phyloP scores from a whole-genome alignment of 768 basidiomycete species.

The Obba rivulosa region DNA sequence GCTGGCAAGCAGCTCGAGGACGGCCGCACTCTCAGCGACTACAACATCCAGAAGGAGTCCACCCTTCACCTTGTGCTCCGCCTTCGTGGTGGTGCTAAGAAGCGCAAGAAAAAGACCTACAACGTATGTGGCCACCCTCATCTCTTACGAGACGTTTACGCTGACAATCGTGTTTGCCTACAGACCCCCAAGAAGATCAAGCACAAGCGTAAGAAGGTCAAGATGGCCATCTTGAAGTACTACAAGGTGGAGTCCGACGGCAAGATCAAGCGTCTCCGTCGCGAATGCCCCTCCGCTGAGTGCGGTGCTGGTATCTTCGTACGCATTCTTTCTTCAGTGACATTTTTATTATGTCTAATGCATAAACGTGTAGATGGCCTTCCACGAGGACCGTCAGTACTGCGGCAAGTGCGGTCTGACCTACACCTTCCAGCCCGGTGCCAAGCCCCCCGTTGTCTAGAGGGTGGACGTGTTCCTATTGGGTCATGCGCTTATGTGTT shows the following conservation, averaged over 20 bases:
- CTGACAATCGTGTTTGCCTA: background rate
- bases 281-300: constrained; percentile 84
- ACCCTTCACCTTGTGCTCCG: constrained; percentile 97
- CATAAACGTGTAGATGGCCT: constrained; percentile 71
- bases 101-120: constrained; percentile 99
- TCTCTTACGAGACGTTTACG: background rate
- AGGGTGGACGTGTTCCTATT: background rate
- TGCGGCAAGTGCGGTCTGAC: constrained; percentile 94
- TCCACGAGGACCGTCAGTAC: constrained; percentile 97
- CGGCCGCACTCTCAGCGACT: constrained; percentile 91
- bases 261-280: constrained; percentile 98
- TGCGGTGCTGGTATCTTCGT: constrained; percentile 86
- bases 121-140: constrained; percentile 52
- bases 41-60: constrained; percentile 99
- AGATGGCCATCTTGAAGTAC: constrained; percentile 99
- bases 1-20: constrained; percentile 99
- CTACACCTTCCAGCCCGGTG: constrained; percentile 78
- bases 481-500: constrained; percentile 1
- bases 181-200: constrained; percentile 99
- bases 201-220: constrained; percentile 99
- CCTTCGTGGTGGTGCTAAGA: constrained; percentile 98
- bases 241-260: constrained; percentile 99
- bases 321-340: constrained; percentile 24
- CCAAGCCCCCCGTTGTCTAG: constrained; percentile 71
- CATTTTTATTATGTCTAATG: constrained; percentile 21